Evolutionary conservation across 257 asterid genomes (phyloP), one percentile per base, ranked within the genome.

Genomic region (Perilla frutescens): DNA sequence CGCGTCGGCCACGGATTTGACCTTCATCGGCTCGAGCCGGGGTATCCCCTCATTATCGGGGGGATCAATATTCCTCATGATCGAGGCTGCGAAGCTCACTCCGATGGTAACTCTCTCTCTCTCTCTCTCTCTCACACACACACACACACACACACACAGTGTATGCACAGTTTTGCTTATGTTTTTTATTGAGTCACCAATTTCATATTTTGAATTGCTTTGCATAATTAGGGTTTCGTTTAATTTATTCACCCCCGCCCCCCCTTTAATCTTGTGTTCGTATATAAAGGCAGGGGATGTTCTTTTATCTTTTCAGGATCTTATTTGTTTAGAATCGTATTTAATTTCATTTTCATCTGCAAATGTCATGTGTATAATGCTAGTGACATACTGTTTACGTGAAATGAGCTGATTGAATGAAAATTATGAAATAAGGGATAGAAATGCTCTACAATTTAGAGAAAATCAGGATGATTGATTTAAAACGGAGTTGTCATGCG

Each of bases 1-100:
- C 93, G 98, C 61, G 90, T 92, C 0, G 98, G 98, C 51, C 98
- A 92, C 64, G 98, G 98, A 53, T 92, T 92, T 77, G 98, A 92
- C 76, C 92, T 92, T 50, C 98, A 90, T 76, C 83, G 98, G 47
- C 85, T 92, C 71, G 98, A 92, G 77, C 97, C 97, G 0, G 96
- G 97, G 0, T 92, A 88, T 60, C 96, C 96, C 10, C 89, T 92
- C 75, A 90, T 92, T 49, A 87, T 92, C 71, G 96, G 98, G 47
- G 98, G 97, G 2, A 77, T 92, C 58, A 59, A 78, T 80, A 87
- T 92, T 68, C 96, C 96, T 61, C 98, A 92, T 10, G 96, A 87
- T 31, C 82, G 89, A 63, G 98, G 96, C 61, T 92, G 98, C 78
- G 96, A 90, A 80, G 96, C 98, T 87, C 98, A 90, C 82, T 90